Conservation (phyloP, 306 rosid species). For the Ziziphus jujuba region DNA sequence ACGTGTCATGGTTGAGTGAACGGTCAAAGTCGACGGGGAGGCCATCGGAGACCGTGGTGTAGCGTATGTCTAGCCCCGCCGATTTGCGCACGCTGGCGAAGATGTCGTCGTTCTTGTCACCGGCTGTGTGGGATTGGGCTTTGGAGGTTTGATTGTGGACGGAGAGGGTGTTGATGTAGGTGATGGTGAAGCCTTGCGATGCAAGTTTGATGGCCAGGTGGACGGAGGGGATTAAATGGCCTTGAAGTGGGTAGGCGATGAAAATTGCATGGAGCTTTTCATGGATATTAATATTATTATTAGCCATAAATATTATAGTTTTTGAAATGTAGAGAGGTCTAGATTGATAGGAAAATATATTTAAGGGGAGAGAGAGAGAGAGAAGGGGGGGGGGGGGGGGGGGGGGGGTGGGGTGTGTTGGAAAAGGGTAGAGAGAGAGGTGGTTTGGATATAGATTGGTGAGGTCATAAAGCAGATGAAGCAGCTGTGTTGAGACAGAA, state of each 20-base stretch:
- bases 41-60: conserved; percentile 55
- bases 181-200: conserved; percentile 49
- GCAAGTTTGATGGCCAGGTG: conserved; percentile 60
- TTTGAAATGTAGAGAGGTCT: no score
- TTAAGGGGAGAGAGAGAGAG: no score
- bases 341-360: no score
- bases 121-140: conserved; percentile 21
- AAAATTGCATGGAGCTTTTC: conserved; percentile 54
- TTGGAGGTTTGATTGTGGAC: conserved; percentile 47
- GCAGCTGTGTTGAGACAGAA: no score
- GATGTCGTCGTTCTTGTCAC: conserved; percentile 6
- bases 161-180: conserved; percentile 55
- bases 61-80: conserved; percentile 44
- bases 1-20: conserved; percentile 54
- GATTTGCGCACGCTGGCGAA: conserved; percentile 31
- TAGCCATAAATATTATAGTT: not conserved
- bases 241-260: conserved; percentile 62
- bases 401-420: no score
- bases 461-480: no score
- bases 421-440: no score
- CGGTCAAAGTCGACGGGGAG: conserved; percentile 52
- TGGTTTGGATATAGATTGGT: no score
- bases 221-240: conserved; percentile 59
- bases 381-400: no score
- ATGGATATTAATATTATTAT: no score